Conservation (phyloP, 257 asterid species). For the Solanum bukasovii region DNA sequence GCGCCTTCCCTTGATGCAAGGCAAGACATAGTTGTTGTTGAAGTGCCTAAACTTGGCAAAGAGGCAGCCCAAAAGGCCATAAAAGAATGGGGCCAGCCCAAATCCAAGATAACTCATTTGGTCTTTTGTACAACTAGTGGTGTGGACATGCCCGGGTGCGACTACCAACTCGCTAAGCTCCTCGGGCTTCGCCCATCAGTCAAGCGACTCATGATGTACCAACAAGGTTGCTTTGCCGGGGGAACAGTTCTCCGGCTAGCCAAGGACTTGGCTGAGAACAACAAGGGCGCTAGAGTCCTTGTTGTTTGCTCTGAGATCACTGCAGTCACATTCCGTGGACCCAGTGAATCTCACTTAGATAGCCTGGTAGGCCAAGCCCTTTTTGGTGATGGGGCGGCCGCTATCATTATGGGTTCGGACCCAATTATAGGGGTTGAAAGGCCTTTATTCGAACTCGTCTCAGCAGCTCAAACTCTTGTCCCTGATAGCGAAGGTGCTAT, state of each 20-base stretch:
- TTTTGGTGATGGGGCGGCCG: conserved; percentile 59
- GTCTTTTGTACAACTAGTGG: conserved; percentile 79
- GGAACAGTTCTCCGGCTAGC: conserved; percentile 69
- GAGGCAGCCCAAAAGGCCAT: conserved; percentile 81
- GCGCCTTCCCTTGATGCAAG: conserved; percentile 66
- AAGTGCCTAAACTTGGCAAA: conserved; percentile 70
- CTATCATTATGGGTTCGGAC: conserved; percentile 39
- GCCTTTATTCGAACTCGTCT: conserved; percentile 44
- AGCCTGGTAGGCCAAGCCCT: conserved; percentile 50
- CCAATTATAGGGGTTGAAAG: conserved; percentile 34
- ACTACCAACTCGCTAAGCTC: conserved; percentile 66
- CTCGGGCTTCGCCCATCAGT: conserved; percentile 66
- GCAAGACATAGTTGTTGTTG: conserved; percentile 66
- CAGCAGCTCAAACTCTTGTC: conserved; percentile 48
- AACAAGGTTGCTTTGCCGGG: conserved; percentile 73
- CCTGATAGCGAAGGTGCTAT: conserved; percentile 49
- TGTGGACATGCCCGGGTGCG: conserved; percentile 87
- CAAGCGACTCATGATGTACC: conserved; percentile 67
- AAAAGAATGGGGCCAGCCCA: conserved; percentile 85
- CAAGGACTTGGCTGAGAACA: conserved; percentile 74
- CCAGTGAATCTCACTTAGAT: conserved; percentile 39
- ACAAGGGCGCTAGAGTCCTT: conserved; percentile 49
- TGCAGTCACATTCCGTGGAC: conserved; percentile 54
- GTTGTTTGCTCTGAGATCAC: conserved; percentile 65
- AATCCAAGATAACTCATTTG: conserved; percentile 65